Conservation (phyloP, 192 early-diverging fungal genomes). For the Chytriomyces sp. region DNA sequence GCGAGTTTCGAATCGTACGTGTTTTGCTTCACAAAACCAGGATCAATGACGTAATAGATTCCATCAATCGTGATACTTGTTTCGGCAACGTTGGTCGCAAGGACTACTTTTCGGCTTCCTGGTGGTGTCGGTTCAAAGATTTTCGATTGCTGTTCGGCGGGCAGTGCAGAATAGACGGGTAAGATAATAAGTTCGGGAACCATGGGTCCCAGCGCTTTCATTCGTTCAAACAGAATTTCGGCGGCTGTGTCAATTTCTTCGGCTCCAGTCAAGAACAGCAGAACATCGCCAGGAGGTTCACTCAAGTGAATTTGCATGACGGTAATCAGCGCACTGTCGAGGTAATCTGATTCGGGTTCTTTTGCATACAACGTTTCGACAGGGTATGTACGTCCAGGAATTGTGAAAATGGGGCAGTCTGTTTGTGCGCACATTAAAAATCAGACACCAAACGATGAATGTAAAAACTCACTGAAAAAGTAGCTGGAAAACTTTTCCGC, state of each 20-base stretch:
- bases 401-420: slow-evolving; percentile 93
- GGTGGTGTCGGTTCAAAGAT: slow-evolving; percentile 98
- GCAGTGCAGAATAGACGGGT: slow-evolving; percentile 96
- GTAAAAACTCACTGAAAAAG: slow-evolving; percentile 60
- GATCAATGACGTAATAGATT: slow-evolving; percentile 96
- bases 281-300: slow-evolving; percentile 90
- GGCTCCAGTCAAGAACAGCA: slow-evolving; percentile 97
- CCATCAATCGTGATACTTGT: slow-evolving; percentile 96
- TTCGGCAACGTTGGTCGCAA: slow-evolving; percentile 99
- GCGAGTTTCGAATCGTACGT: slow-evolving; percentile 92
- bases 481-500: slow-evolving; percentile 93
- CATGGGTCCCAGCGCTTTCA: slow-evolving; percentile 71
- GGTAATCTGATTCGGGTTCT: slow-evolving; percentile 92
- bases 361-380: slow-evolving; percentile 94
- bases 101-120: slow-evolving; percentile 89
- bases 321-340: slow-evolving; percentile 90
- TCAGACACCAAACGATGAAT: not conserved
- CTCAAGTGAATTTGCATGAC: slow-evolving; percentile 97
- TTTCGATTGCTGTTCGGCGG: slow-evolving; percentile 92
- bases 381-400: slow-evolving; percentile 93
- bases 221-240: slow-evolving; percentile 75
- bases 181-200: slow-evolving; percentile 88
- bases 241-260: slow-evolving; percentile 93
- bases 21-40: slow-evolving; percentile 97
- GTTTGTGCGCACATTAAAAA: not conserved